A percentile compares a stretch with the other conserved stretches of the same genome.
These are phyloP conservation scores for Hammondia hammondi DNA, from an alignment of 169 alveolate species.

Conservation along the genomic window DNA sequence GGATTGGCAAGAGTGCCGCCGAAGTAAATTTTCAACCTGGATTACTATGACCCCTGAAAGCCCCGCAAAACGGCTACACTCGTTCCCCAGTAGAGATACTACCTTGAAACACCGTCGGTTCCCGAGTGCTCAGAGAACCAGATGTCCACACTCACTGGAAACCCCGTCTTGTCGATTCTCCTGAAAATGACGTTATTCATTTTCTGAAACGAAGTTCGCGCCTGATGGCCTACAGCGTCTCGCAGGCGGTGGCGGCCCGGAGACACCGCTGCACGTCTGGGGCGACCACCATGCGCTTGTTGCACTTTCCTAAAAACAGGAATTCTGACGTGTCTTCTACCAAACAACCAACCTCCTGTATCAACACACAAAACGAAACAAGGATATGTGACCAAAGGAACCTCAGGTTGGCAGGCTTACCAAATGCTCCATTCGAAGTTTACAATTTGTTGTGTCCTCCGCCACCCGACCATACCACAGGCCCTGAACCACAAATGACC, in stretches of 20 bases:
- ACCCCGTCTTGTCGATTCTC: background rate
- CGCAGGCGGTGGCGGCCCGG: background rate
- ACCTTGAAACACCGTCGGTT: background rate
- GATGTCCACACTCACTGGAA: background rate
- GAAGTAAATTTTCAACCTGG: too few species aligned
- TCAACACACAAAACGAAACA: background rate
- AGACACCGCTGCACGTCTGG: constrained; percentile 50
- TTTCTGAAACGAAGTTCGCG: too few species aligned
- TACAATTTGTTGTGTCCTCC: too few species aligned
- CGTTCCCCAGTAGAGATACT: background rate
- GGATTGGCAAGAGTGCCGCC: too few species aligned
- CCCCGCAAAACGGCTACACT: too few species aligned
- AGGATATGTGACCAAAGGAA: too few species aligned
- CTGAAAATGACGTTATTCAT: too few species aligned
- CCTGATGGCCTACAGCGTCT: too few species aligned
- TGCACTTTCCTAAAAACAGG: constrained; percentile 62
- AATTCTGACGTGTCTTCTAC: constrained; percentile 54
- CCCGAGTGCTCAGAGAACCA: background rate
- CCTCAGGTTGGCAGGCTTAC: too few species aligned
- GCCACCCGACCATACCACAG: too few species aligned
- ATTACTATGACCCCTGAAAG: too few species aligned
- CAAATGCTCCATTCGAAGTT: too few species aligned
- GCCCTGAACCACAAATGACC: background rate
- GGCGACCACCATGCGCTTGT: constrained; percentile 44
- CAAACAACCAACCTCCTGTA: constrained; percentile 69